Conservation (phyloP, 345 rosid species). For the Rhizophora mangle region DNA sequence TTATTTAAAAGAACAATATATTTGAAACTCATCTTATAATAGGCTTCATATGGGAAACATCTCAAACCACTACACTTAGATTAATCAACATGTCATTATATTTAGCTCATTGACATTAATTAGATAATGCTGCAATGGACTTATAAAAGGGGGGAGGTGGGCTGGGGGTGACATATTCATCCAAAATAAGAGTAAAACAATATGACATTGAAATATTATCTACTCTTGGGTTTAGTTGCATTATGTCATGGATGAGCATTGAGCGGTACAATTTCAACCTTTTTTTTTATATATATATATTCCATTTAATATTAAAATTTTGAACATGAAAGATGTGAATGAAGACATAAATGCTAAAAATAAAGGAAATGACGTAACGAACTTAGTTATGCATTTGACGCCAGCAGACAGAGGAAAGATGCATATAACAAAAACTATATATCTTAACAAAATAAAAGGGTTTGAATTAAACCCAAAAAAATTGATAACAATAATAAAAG, state of each 20-base stretch:
- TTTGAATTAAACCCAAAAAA: background rate
- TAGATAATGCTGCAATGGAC: background rate
- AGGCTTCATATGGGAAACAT: no score
- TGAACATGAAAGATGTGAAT: background rate
- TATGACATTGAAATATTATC: background rate
- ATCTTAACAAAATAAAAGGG: background rate
- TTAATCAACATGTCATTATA: no score
- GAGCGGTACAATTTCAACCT: no score
- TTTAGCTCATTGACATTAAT: no score
- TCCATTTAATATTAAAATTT: background rate
- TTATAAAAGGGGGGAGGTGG: background rate
- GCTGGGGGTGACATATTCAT: background rate
- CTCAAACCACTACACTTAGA: no score
- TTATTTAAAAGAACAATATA: no score
- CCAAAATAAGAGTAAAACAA: background rate
- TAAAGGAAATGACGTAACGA: slow-evolving; percentile 14
- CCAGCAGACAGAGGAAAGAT: slow-evolving; percentile 3
- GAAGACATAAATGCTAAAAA: background rate
- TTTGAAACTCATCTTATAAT: no score
- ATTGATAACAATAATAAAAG: background rate
- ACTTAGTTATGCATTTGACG: slow-evolving; percentile 13
- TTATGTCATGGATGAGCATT: background rate
- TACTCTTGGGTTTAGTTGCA: background rate
- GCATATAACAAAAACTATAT: background rate
- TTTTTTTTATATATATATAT: background rate